Conservation (phyloP, 2,329 filamentous ascomycete genomes). For the Microcyclospora tardicrescens region DNA sequence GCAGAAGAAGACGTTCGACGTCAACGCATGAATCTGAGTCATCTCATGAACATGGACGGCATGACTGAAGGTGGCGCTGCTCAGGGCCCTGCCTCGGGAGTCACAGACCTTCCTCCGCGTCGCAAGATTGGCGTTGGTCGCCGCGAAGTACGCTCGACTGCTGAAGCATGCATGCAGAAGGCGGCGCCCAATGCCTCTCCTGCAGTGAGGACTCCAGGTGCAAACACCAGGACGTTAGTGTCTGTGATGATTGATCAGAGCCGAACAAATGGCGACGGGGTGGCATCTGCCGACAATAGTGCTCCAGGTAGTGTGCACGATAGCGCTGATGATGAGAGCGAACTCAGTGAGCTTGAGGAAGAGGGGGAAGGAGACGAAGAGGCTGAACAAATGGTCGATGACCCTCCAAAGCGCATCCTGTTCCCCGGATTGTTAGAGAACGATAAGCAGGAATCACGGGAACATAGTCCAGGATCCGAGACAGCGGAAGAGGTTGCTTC, state of each 20-base stretch:
- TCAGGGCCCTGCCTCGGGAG: constrained; percentile 5
- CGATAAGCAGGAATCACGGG: constrained; percentile 2
- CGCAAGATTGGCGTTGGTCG: constrained; percentile 47
- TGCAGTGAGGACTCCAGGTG: constrained; percentile 1
- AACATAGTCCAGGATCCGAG: constrained; percentile 6
- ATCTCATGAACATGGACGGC: constrained; percentile 24
- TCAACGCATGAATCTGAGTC: constrained; percentile 18
- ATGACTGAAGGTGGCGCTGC: constrained; percentile 8
- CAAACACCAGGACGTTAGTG: constrained; percentile 6
- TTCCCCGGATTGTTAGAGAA: constrained; percentile 13
- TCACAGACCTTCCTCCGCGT: constrained; percentile 14
- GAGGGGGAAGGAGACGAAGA: constrained; percentile 11
- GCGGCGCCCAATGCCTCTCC: constrained; percentile 2
- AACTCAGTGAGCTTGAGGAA: constrained; percentile 40
- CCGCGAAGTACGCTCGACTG: constrained; percentile 45
- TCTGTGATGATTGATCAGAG: constrained; percentile 18
- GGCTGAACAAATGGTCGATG: constrained; percentile 3
- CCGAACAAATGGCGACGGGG: constrained; percentile 18
- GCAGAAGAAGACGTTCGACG: constrained; percentile 15
- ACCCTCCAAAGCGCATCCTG: constrained; percentile 6
- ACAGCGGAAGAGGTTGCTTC: constrained; percentile 5
- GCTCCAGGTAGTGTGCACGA: constrained; percentile 43
- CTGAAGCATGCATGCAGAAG: constrained; percentile 41
- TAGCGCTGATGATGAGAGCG: constrained; percentile 42
- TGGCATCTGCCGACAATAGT: constrained; percentile 32